These are phyloP conservation scores for Solanum pennellii DNA, from an alignment of 257 asterid species.

Conservation along the genomic window DNA sequence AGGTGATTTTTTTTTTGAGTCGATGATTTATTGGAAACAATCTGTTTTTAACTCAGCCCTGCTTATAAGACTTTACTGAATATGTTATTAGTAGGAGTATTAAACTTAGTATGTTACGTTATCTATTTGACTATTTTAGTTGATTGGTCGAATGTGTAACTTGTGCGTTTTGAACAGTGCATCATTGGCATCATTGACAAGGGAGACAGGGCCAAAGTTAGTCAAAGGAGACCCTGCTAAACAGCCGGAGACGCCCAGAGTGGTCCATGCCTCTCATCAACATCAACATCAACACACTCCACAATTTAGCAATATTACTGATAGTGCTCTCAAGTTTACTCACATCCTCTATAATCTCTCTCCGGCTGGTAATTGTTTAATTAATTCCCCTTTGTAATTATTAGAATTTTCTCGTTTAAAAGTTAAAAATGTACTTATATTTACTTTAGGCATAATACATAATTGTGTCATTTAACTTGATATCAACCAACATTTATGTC, in stretches of 20 bases:
- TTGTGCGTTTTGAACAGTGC: slow-evolving; percentile 23
- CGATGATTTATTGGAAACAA: background rate
- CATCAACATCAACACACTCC: slow-evolving; percentile 27
- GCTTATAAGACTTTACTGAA: too few relatives aligned
- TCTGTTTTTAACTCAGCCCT: background rate
- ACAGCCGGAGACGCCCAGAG: slow-evolving; percentile 43
- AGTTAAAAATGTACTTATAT: background rate
- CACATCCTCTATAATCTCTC: slow-evolving; percentile 88
- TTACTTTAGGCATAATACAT: background rate
- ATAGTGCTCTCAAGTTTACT: slow-evolving; percentile 76
- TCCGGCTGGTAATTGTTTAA: slow-evolving; percentile 49
- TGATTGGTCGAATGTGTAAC: background rate
- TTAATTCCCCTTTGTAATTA: too few relatives aligned
- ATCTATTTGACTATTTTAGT: background rate
- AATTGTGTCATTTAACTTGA: too few relatives aligned
- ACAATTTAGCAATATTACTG: slow-evolving; percentile 28
- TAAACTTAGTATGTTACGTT: background rate
- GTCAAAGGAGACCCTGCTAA: slow-evolving; percentile 75
- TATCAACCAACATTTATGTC: too few relatives aligned
- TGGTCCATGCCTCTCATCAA: slow-evolving; percentile 10
- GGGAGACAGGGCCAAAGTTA: slow-evolving; percentile 85
- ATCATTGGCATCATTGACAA: slow-evolving; percentile 78
- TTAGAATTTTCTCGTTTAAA: too few relatives aligned
- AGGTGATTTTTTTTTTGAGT: slow-evolving; percentile 16
- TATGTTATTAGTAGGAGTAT: too few relatives aligned